Percentiles rank a stretch among this genome's conserved stretches.
phyloP scores from a whole-genome alignment of 805 yeast genomes.

The Ogataea methylovora region DNA sequence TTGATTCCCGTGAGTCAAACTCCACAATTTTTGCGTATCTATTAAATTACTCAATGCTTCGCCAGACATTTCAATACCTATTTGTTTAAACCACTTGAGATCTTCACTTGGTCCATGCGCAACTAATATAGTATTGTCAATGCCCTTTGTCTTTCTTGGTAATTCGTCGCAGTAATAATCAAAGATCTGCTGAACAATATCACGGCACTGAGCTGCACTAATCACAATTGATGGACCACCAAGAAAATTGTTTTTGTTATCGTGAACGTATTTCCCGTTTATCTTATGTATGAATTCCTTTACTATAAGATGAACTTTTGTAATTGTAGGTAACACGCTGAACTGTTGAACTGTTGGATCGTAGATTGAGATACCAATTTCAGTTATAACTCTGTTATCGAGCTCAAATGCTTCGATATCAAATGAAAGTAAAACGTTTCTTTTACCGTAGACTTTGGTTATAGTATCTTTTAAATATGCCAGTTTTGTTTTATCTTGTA shows the following conservation, averaged over 20 bases:
- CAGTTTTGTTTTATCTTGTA: slow-evolving; percentile 2
- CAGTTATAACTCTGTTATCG: slow-evolving; percentile 37
- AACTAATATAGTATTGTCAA: slow-evolving; percentile 31
- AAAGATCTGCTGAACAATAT: slow-evolving; percentile 34
- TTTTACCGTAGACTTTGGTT: neutral
- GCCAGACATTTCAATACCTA: slow-evolving; percentile 19
- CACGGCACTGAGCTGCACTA: slow-evolving; percentile 26
- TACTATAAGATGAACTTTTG: slow-evolving; percentile 35
- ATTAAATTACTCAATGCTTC: too few relatives aligned
- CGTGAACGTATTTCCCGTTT: slow-evolving; percentile 49
- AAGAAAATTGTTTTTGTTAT: slow-evolving; percentile 42
- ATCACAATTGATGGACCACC: slow-evolving; percentile 43
- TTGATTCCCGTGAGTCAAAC: slow-evolving; percentile 29
- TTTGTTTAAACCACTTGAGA: slow-evolving; percentile 36
- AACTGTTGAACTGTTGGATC: slow-evolving; percentile 41
- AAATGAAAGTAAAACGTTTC: slow-evolving; percentile 31
- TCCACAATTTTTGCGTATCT: slow-evolving; percentile 46
- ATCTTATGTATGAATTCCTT: slow-evolving; percentile 32
- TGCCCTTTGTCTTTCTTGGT: slow-evolving; percentile 10
- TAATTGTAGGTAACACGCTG: slow-evolving; percentile 32
- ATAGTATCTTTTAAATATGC: neutral
- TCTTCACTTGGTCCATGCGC: slow-evolving; percentile 59
- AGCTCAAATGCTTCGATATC: slow-evolving; percentile 55
- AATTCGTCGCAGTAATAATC: slow-evolving; percentile 32
- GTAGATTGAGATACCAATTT: slow-evolving; percentile 49